A percentile compares a stretch with the other conserved stretches of the same genome.
phyloP scores from a whole-genome alignment of 345 rosid genomes.

The Populus deltoides region DNA sequence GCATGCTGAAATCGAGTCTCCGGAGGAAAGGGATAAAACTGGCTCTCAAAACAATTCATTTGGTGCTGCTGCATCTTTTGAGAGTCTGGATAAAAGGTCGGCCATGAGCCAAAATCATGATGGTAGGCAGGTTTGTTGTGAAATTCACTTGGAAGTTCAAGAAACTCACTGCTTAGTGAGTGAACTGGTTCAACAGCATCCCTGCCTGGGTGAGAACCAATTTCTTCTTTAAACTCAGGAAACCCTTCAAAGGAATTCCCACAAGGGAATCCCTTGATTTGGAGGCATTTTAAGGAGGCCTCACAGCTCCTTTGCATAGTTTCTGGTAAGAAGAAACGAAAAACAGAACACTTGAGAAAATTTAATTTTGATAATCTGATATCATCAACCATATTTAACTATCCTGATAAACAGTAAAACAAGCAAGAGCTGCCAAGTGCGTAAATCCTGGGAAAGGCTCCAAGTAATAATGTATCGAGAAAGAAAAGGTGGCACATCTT shows the following conservation, averaged over 20 bases:
- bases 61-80: constrained; percentile 42
- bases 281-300: constrained; percentile 54
- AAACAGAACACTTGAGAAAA: not conserved
- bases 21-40: constrained; percentile 36
- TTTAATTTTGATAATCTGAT: not conserved
- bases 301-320: constrained; percentile 44
- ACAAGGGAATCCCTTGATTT: constrained; percentile 40
- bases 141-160: constrained; percentile 39
- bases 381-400: not conserved
- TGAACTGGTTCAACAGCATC: constrained; percentile 35
- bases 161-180: constrained; percentile 26
- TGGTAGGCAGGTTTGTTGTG: constrained; percentile 37
- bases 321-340: constrained; percentile 31
- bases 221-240: constrained; percentile 40
- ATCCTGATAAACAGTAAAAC: not conserved
- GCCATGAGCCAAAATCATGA: constrained; percentile 39
- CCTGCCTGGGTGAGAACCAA: constrained; percentile 26
- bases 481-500: not conserved
- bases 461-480: not conserved
- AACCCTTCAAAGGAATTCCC: constrained; percentile 42
- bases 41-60: constrained; percentile 42
- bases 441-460: not conserved
- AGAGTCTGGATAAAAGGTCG: constrained; percentile 39
- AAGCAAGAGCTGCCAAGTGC: not conserved
- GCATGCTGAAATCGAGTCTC: constrained; percentile 43